Evolutionary conservation across 2,329 filamentous ascomycete species (phyloP), one percentile per base, ranked within the genome.

Genomic region (Ceratocystis cacaofunesta): DNA sequence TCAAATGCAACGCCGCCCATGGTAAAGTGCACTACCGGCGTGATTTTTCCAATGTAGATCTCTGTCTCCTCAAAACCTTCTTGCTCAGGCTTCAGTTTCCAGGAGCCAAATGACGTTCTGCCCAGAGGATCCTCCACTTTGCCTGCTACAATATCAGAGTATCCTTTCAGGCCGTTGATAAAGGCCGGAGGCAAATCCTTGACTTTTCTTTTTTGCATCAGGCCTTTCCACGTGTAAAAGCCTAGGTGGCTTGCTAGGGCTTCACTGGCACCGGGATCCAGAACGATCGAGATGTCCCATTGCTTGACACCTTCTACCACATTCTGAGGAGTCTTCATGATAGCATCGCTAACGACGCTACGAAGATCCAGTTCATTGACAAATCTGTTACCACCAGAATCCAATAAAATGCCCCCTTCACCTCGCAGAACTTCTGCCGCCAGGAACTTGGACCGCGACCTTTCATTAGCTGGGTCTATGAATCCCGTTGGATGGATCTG

Each of bases 401-500:
- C 71, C 0, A 87, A 72, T 32, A 87, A 69, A 3, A 86, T 78
- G 0, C 83, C 85, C 0, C 84, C 85, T 69, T 86, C 84, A 0
- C 84, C 84, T 2, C 84, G 75, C 30, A 87, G 74, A 66, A 84
- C 76, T 72, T 87, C 85, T 0, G 84, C 84, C 0, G 84, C 84
- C 3, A 87, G 78, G 69, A 87, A 83, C 72, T 87, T 87, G 61
- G 83, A 78, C 43, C 73, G 72, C 0, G 77, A 76, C 0, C 69
- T 69, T 0, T 75, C 73, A 41, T 77, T 76, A 1, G 76, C 74
- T 0, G 79, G 79, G 68, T 86, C 83, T 5, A 87, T 75, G 70
- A 87, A 87, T 0, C 83, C 82, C 0, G 84, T 86, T 1, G 85
- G 84, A 68, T 87, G 85, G 3, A 87, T 77, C 71, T 87, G 85